These are phyloP conservation scores for Rutstroemia sp. DNA, from an alignment of 2,329 filamentous ascomycete genomes.

Conservation along the genomic window DNA sequence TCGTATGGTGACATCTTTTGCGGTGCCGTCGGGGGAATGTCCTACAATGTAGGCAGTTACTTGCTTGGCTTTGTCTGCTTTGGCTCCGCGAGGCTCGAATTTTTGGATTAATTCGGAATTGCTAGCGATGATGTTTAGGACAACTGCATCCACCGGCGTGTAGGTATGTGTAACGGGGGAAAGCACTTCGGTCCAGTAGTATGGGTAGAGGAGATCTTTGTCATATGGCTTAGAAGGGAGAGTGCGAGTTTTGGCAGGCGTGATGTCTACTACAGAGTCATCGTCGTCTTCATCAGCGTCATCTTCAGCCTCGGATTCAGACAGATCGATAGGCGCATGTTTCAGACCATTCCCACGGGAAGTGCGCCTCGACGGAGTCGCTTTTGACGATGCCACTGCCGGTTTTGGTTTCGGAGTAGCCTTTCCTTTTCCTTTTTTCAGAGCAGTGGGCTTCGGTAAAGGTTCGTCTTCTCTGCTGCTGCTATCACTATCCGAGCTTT, in stretches of 20 bases:
- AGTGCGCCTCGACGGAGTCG: conserved; percentile 14
- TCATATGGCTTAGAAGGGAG: conserved; percentile 51
- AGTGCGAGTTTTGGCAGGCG: conserved; percentile 15
- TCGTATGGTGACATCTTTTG: conserved; percentile 88
- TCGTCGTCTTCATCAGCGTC: conserved; percentile 33
- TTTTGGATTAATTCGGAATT: conserved; percentile 64
- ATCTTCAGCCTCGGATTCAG: conserved; percentile 43
- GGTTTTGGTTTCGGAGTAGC: conserved; percentile 12
- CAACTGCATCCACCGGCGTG: conserved; percentile 69
- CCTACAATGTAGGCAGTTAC: conserved; percentile 85
- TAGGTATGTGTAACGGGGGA: conserved; percentile 76
- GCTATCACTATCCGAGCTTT: conserved; percentile 27
- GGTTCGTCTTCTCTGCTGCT: conserved; percentile 12
- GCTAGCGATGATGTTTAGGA: conserved; percentile 58
- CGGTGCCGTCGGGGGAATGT: conserved; percentile 70
- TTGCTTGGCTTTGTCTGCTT: conserved; percentile 80
- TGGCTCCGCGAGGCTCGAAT: conserved; percentile 75
- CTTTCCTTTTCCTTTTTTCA: conserved; percentile 17
- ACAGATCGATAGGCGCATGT: conserved; percentile 35
- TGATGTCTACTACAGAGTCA: conserved; percentile 50
- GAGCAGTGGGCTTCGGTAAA: not conserved
- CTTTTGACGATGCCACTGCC: conserved; percentile 14
- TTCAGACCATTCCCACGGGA: conserved; percentile 25
- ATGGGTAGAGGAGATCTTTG: conserved; percentile 71
- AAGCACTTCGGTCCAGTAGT: conserved; percentile 88